Evolutionary conservation across 2,329 filamentous ascomycete genomes (phyloP).

Genomic region (Paracorniculantispora psalliotae): DNA sequence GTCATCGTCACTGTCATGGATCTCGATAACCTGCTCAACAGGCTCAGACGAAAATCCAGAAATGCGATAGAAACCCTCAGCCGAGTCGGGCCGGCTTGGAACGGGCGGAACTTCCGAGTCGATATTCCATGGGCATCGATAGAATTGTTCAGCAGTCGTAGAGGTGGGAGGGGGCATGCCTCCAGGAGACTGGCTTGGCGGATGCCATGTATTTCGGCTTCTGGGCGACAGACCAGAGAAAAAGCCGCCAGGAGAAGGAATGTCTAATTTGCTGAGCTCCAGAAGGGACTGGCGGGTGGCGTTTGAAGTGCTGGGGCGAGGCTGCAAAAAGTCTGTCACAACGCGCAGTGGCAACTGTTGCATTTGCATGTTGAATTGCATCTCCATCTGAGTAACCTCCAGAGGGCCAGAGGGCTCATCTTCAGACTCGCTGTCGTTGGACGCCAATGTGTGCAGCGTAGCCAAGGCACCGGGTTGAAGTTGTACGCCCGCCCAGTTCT

Average conservation of each 20-base stretch:
- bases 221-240: conserved; percentile 77
- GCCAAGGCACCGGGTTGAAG: conserved; percentile 77
- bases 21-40: conserved; percentile 64
- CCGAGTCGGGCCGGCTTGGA: conserved; percentile 31
- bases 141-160: conserved; percentile 88
- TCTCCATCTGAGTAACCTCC: conserved; percentile 36
- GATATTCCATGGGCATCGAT: conserved; percentile 71
- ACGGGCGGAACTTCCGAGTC: conserved; percentile 33
- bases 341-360: conserved; percentile 47
- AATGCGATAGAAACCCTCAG: conserved; percentile 35
- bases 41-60: conserved; percentile 38
- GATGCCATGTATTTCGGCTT: conserved; percentile 77
- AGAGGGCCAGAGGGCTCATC: conserved; percentile 38
- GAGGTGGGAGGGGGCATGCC: conserved; percentile 67
- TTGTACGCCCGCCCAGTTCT: conserved; percentile 66
- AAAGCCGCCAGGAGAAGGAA: conserved; percentile 88
- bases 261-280: conserved; percentile 74
- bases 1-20: conserved; percentile 43
- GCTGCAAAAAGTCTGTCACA: conserved; percentile 37
- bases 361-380: conserved; percentile 36
- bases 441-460: conserved; percentile 69
- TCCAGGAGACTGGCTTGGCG: conserved; percentile 49
- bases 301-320: conserved; percentile 25
- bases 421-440: conserved; percentile 59
- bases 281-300: conserved; percentile 53